Percentiles rank a stretch among this genome's conserved stretches.
These are phyloP conservation scores for Achlya hypogyna DNA, from an alignment of 352 stramenopile species.

Conservation along the genomic window DNA sequence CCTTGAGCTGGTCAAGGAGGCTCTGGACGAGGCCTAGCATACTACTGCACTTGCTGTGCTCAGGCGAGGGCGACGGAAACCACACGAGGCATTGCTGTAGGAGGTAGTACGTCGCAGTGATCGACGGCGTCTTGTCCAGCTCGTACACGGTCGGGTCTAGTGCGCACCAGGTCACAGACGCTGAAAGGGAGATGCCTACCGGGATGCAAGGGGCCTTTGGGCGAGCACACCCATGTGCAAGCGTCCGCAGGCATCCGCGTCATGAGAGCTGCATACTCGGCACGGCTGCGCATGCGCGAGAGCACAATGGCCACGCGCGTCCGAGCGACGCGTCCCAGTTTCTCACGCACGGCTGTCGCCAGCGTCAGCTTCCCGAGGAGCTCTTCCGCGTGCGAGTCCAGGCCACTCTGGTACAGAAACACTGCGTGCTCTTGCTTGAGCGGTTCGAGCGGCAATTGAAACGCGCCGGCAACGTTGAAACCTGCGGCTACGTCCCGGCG, in stretches of 20 bases:
- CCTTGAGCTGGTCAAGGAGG: constrained; percentile 7
- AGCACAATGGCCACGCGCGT: constrained; percentile 64
- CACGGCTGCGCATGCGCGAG: constrained; percentile 60
- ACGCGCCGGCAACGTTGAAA: constrained; percentile 60
- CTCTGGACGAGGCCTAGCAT: constrained; percentile 62
- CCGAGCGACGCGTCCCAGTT: constrained; percentile 56
- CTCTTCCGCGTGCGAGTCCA: constrained; percentile 56
- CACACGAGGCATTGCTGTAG: constrained; percentile 52
- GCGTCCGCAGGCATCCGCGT: constrained; percentile 69
- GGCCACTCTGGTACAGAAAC: constrained; percentile 68
- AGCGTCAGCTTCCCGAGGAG: constrained; percentile 66
- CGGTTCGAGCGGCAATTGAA: constrained; percentile 54
- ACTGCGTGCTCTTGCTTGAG: constrained; percentile 74
- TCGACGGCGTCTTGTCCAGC: constrained; percentile 55
- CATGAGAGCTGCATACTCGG: constrained; percentile 73
- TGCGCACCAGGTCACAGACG: too few relatives aligned
- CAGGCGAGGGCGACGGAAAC: constrained; percentile 33
- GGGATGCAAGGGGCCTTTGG: neutral
- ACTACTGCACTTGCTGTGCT: constrained; percentile 57
- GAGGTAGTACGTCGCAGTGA: constrained; percentile 65
- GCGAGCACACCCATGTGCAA: constrained; percentile 61
- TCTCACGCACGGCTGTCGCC: constrained; percentile 44
- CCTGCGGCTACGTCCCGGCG: constrained; percentile 52
- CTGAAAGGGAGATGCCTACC: neutral
- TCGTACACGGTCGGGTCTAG: constrained; percentile 56